Evolutionary conservation across 805 yeast genomes (phyloP).

Genomic region (Candida wancherniae): DNA sequence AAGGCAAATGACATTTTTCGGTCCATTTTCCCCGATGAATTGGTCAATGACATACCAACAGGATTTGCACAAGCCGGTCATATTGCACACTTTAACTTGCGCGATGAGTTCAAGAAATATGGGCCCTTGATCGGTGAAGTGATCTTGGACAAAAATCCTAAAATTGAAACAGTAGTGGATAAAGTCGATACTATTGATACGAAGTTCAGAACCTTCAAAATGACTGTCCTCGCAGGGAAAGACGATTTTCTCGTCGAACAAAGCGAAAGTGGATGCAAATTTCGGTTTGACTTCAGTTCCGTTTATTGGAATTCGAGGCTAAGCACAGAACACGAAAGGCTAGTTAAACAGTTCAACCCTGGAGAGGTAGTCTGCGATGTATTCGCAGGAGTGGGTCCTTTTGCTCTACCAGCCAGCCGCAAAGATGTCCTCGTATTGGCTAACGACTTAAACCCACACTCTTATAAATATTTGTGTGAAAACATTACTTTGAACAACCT

Average conservation of each 20-base stretch:
- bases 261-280: constrained; percentile 78
- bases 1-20: constrained; percentile 78
- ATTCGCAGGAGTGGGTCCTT: constrained; percentile 98
- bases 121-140: constrained; percentile 83
- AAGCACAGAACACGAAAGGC: constrained; percentile 87
- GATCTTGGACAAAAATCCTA: constrained; percentile 79
- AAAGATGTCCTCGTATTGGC: constrained; percentile 77
- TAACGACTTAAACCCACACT: constrained; percentile 88
- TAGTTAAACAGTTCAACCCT: constrained; percentile 55
- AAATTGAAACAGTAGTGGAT: constrained; percentile 84
- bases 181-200: constrained; percentile 85
- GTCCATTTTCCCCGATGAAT: constrained; percentile 69
- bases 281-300: constrained; percentile 82
- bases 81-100: constrained; percentile 84
- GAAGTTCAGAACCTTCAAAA: constrained; percentile 83
- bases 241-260: constrained; percentile 75
- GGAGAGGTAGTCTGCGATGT: constrained; percentile 88
- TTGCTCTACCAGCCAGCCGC: constrained; percentile 93
- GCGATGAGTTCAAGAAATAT: constrained; percentile 80
- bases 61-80: constrained; percentile 95
- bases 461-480: constrained; percentile 61
- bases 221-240: constrained; percentile 91
- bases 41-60: constrained; percentile 71
- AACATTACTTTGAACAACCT: constrained; percentile 68
- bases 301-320: constrained; percentile 97